A percentile compares a stretch with the other conserved stretches of the same genome.
Evolutionary conservation across 805 yeast species (phyloP).

Genomic region (Schwanniomyces polymorphus): DNA sequence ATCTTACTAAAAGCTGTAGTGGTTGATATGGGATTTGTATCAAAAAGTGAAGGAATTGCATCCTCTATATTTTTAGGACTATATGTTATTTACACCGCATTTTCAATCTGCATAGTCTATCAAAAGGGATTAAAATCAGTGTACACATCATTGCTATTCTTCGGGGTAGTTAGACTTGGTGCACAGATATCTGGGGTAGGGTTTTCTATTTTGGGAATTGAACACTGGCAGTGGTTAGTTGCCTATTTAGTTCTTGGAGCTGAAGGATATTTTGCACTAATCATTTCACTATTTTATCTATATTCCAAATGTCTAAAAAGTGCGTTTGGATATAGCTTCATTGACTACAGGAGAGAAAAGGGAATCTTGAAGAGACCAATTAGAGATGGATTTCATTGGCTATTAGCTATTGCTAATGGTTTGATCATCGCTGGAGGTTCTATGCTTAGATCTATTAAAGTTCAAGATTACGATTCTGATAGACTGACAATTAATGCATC

Average conservation of each 20-base stretch:
- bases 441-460: conserved; percentile 21
- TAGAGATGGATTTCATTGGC: conserved; percentile 16
- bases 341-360: neutral
- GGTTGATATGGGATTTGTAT: conserved; percentile 12
- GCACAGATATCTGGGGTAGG: conserved; percentile 38
- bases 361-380: neutral
- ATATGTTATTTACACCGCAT: conserved; percentile 19
- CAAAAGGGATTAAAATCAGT: conserved; percentile 22
- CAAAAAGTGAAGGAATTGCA: conserved; percentile 28
- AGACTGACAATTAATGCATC: conserved; percentile 13
- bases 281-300: conserved; percentile 25
- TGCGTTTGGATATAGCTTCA: conserved; percentile 25
- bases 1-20: neutral
- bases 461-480: conserved; percentile 11
- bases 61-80: conserved; percentile 31
- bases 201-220: conserved; percentile 28
- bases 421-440: conserved; percentile 33
- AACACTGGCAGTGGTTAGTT: conserved; percentile 32
- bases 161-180: conserved; percentile 28
- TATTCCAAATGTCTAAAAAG: conserved; percentile 24
- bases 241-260: conserved; percentile 40
- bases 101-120: conserved; percentile 16
- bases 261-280: conserved; percentile 38
- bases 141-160: conserved; percentile 23
- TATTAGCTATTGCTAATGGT: conserved; percentile 33